Evolutionary conservation across 352 stramenopile genomes (phyloP).

Genomic region (Globisporangium cederbergense): DNA sequence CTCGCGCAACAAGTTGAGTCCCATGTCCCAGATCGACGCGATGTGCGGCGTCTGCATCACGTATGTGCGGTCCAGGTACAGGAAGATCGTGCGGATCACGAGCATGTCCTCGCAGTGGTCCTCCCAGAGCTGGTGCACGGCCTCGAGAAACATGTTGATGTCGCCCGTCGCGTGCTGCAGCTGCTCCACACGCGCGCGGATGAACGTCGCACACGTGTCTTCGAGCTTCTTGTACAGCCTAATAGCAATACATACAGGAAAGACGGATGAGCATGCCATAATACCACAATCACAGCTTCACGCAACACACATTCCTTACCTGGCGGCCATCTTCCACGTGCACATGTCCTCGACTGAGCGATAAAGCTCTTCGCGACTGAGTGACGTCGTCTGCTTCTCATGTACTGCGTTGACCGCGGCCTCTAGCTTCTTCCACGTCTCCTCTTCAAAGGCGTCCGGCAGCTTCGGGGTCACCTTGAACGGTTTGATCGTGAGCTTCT

Average conservation of each 20-base stretch:
- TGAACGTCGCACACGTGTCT: conserved; percentile 64
- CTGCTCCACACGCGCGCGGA: conserved; percentile 47
- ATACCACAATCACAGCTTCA: not conserved
- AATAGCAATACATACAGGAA: not conserved
- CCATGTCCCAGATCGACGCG: conserved; percentile 91
- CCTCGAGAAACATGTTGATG: conserved; percentile 67
- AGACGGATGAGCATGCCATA: not conserved
- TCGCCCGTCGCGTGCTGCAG: conserved; percentile 61
- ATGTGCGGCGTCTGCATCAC: conserved; percentile 84
- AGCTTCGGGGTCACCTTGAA: conserved; percentile 80
- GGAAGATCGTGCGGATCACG: conserved; percentile 92
- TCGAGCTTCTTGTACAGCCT: conserved; percentile 70
- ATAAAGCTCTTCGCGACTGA: conserved; percentile 83
- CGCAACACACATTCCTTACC: conserved; percentile 18
- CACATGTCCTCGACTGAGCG: conserved; percentile 88
- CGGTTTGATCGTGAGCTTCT: conserved; percentile 86
- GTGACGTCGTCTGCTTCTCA: conserved; percentile 54
- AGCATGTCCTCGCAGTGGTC: conserved; percentile 92
- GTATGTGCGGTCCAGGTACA: conserved; percentile 91
- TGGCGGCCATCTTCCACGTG: conserved; percentile 90
- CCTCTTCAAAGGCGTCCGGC: conserved; percentile 68
- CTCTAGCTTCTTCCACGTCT: conserved; percentile 74
- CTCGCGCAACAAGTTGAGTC: conserved; percentile 66
- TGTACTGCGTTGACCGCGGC: conserved; percentile 64
- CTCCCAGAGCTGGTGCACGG: conserved; percentile 81